These are phyloP conservation scores for Torulaspora pretoriensis DNA, from an alignment of 1,139 yeast species.

Conservation along the genomic window DNA sequence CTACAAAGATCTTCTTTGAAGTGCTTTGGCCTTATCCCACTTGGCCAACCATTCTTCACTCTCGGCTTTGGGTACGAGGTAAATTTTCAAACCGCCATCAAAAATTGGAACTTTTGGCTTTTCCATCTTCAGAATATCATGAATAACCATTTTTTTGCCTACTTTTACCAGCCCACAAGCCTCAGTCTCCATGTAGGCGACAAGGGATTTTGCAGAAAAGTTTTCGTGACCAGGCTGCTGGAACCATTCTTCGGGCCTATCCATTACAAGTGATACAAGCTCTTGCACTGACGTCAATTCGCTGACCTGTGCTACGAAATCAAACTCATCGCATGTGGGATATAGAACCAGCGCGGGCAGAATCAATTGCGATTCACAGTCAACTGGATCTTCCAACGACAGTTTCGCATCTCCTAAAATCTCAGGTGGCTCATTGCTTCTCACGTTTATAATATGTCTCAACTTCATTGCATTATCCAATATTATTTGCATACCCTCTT, in stretches of 20 bases:
- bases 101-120: constrained; percentile 71
- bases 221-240: constrained; percentile 56
- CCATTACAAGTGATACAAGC: constrained; percentile 50
- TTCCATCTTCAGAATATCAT: constrained; percentile 58
- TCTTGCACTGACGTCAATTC: constrained; percentile 64
- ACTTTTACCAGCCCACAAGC: constrained; percentile 82
- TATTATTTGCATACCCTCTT: constrained; percentile 32
- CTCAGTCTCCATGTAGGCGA: constrained; percentile 76
- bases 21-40: constrained; percentile 66
- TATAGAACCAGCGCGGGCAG: constrained; percentile 79
- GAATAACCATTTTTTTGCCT: constrained; percentile 70
- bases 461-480: constrained; percentile 52
- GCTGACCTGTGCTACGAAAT: constrained; percentile 68
- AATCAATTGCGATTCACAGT: constrained; percentile 71
- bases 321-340: constrained; percentile 83
- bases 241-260: constrained; percentile 71
- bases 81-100: constrained; percentile 69
- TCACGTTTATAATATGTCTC: constrained; percentile 50
- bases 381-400: constrained; percentile 63
- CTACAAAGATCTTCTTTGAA: constrained; percentile 42
- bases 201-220: constrained; percentile 57
- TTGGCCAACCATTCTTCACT: constrained; percentile 58
- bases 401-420: constrained; percentile 37
- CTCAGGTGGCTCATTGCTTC: constrained; percentile 47
- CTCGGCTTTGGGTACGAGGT: constrained; percentile 72